These are phyloP conservation scores for Candida xiaguanensis DNA, from an alignment of 805 yeast genomes.

Conservation along the genomic window DNA sequence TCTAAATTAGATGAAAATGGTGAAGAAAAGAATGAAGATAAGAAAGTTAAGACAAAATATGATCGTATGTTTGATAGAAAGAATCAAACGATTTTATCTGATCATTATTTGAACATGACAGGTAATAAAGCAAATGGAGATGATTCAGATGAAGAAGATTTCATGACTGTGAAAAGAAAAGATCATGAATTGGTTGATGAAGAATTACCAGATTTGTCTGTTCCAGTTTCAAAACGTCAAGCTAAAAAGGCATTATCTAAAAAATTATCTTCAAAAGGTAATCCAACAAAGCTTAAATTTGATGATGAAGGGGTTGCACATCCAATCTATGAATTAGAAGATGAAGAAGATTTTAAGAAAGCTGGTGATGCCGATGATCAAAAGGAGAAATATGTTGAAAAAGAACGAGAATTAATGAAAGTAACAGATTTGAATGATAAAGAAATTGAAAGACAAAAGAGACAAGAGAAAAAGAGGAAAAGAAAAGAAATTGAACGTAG, in stretches of 20 bases:
- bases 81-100: slow-evolving; percentile 88
- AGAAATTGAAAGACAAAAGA: slow-evolving; percentile 67
- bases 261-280: slow-evolving; percentile 65
- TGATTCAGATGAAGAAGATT: slow-evolving; percentile 60
- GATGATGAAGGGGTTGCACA: slow-evolving; percentile 96
- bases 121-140: slow-evolving; percentile 33
- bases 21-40: slow-evolving; percentile 38
- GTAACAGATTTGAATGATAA: slow-evolving; percentile 77
- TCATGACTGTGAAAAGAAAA: slow-evolving; percentile 72
- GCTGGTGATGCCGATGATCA: slow-evolving; percentile 69
- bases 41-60: slow-evolving; percentile 73
- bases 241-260: slow-evolving; percentile 84
- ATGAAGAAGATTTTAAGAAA: slow-evolving; percentile 79
- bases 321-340: slow-evolving; percentile 85
- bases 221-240: slow-evolving; percentile 78
- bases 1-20: slow-evolving; percentile 56
- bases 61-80: slow-evolving; percentile 95
- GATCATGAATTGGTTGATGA: slow-evolving; percentile 69
- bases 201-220: slow-evolving; percentile 57
- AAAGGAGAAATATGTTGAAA: slow-evolving; percentile 60
- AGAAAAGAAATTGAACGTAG: slow-evolving; percentile 75
- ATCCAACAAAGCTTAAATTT: slow-evolving; percentile 75
- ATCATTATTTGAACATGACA: slow-evolving; percentile 78
- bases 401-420: slow-evolving; percentile 68
- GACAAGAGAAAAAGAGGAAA: slow-evolving; percentile 82